Evolutionary conservation across 2,329 filamentous ascomycete genomes (phyloP).

Genomic region (Diaporthe longicolla): DNA sequence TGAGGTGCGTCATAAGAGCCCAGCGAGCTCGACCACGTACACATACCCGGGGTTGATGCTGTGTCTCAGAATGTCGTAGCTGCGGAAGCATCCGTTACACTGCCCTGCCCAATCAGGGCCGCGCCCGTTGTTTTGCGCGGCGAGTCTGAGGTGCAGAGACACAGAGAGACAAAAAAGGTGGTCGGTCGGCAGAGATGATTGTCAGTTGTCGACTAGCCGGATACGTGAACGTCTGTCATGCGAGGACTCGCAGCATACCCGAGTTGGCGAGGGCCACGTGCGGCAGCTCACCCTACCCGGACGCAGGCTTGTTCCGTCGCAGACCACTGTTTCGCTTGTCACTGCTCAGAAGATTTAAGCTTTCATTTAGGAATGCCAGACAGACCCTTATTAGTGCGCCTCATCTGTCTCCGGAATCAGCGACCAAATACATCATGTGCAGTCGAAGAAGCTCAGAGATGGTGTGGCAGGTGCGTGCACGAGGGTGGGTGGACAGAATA

Average conservation of each 20-base stretch:
- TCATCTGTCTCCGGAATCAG: neutral
- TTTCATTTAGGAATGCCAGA: constrained; percentile 5
- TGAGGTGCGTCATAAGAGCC: constrained; percentile 24
- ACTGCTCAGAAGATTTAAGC: constrained; percentile 23
- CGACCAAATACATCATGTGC: neutral
- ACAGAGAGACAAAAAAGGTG: neutral
- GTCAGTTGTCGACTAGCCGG: neutral
- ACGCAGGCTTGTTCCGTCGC: constrained; percentile 7
- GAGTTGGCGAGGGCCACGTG: neutral
- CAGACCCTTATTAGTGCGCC: neutral
- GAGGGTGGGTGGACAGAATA: too few relatives aligned
- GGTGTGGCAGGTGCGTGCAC: neutral
- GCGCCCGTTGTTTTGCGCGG: neutral
- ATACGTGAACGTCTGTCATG: neutral
- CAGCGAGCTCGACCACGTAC: neutral
- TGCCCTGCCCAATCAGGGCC: constrained; percentile 13
- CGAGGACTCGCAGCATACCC: neutral
- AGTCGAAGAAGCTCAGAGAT: neutral
- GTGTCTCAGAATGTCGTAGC: constrained; percentile 26
- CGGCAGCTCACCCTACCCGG: neutral
- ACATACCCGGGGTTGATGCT: constrained; percentile 8
- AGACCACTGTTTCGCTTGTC: constrained; percentile 30
- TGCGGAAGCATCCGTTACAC: constrained; percentile 21
- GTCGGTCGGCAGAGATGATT: constrained; percentile 3
- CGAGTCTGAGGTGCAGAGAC: constrained; percentile 1